phyloP scores from a whole-genome alignment of 305 asterid genomes.

The Fraxinus sp. region DNA sequence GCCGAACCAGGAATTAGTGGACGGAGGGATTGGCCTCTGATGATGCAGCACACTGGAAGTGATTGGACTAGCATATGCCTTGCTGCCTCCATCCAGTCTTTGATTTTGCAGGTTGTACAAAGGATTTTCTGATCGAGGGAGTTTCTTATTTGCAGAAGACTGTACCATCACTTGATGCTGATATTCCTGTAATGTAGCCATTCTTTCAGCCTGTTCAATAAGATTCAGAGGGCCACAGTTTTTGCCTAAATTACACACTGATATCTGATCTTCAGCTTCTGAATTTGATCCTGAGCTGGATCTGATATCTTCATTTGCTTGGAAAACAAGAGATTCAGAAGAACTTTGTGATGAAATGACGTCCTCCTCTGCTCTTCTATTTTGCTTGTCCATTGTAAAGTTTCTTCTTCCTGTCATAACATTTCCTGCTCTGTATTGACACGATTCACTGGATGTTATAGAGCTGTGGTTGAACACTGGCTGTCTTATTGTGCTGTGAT shows the following conservation, averaged over 20 bases:
- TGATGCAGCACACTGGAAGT: constrained; percentile 24
- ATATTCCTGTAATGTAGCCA: constrained; percentile 39
- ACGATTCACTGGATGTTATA: constrained; percentile 35
- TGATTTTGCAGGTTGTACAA: constrained; percentile 28
- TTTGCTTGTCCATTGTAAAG: constrained; percentile 32
- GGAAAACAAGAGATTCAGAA: constrained; percentile 63
- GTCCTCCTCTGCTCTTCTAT: constrained; percentile 53
- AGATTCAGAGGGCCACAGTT: constrained; percentile 28
- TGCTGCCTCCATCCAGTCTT: constrained; percentile 23
- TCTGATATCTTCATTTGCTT: constrained; percentile 65
- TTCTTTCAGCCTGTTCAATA: constrained; percentile 43
- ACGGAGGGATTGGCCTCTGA: constrained; percentile 33
- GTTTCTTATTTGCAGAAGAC: constrained; percentile 24
- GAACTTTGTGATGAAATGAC: constrained; percentile 75
- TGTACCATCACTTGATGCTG: constrained; percentile 31
- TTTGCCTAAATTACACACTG: constrained; percentile 41
- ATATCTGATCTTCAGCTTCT: constrained; percentile 55
- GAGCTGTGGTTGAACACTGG: constrained; percentile 39
- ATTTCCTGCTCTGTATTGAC: constrained; percentile 35
- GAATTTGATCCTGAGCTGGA: constrained; percentile 84
- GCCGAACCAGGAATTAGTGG: constrained; percentile 39
- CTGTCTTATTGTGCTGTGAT: constrained; percentile 38
- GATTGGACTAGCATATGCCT: constrained; percentile 31
- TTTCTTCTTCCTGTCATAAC: constrained; percentile 27
- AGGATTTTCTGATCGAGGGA: constrained; percentile 37